Evolutionary conservation across 2,329 filamentous ascomycete genomes (phyloP).

Genomic region (Fusarium nematophilum): DNA sequence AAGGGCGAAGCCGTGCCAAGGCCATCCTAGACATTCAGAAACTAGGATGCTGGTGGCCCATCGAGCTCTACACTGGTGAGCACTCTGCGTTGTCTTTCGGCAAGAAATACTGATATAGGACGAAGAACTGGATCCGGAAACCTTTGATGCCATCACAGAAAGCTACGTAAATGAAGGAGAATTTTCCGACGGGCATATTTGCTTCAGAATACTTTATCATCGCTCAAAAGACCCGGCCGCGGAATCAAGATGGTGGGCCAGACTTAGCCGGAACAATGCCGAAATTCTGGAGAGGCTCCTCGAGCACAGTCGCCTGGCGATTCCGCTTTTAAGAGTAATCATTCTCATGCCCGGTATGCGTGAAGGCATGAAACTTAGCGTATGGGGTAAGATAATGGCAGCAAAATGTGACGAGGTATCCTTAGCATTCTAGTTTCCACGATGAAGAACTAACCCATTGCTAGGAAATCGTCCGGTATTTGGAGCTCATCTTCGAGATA

Average conservation of each 20-base stretch:
- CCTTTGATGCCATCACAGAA: not conserved
- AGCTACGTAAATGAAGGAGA: constrained; percentile 2
- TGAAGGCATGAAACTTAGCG: constrained; percentile 4
- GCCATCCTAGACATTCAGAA: constrained; percentile 1
- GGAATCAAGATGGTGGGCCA: constrained; percentile 3
- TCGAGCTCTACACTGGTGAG: constrained; percentile 10
- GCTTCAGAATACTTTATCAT: not conserved
- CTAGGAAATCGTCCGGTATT: constrained; percentile 8
- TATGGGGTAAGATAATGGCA: constrained; percentile 8
- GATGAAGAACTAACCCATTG: not conserved
- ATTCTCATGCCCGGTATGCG: constrained; percentile 2
- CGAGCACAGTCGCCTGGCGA: not conserved
- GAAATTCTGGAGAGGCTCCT: constrained; percentile 4
- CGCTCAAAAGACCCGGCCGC: not conserved
- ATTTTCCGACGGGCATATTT: constrained; percentile 9
- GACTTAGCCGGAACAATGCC: not conserved
- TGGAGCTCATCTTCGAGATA: constrained; percentile 1
- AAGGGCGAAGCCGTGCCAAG: constrained; percentile 4
- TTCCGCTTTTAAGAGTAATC: not conserved
- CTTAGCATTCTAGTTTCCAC: not conserved
- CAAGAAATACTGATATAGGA: not conserved
- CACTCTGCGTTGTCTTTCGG: not conserved
- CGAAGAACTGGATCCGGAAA: constrained; percentile 2
- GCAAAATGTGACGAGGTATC: constrained; percentile 4
- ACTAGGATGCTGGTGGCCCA: constrained; percentile 9